A percentile compares a stretch with the other conserved stretches of the same genome.
These are phyloP conservation scores for Thielaviopsis musarum DNA, from an alignment of 2,329 filamentous ascomycete species.

Conservation along the genomic window DNA sequence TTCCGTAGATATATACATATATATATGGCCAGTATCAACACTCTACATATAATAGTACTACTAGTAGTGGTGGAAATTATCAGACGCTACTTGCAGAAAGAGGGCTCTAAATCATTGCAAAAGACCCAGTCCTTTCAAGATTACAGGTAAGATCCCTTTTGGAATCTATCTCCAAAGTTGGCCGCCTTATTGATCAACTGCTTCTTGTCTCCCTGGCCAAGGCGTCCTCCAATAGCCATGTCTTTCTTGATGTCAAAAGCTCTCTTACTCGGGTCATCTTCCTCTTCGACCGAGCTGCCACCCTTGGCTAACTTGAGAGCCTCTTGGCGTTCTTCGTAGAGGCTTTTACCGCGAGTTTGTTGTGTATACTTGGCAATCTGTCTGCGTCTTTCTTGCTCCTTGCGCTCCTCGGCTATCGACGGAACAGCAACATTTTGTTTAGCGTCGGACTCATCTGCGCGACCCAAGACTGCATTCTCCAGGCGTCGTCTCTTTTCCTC, in stretches of 20 bases:
- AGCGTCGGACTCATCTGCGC: slow-evolving; percentile 29
- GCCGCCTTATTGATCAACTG: slow-evolving; percentile 66
- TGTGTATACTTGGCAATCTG: slow-evolving; percentile 34
- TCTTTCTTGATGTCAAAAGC: slow-evolving; percentile 89
- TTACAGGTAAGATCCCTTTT: slow-evolving; percentile 51
- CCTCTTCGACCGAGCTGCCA: slow-evolving; percentile 34
- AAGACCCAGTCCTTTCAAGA: neutral
- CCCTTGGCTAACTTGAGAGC: slow-evolving; percentile 7
- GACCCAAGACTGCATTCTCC: slow-evolving; percentile 67
- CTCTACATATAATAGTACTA: too few relatives aligned
- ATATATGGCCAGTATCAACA: too few relatives aligned
- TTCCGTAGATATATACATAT: too few relatives aligned
- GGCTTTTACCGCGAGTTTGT: slow-evolving; percentile 36
- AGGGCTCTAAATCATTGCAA: neutral
- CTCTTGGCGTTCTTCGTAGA: slow-evolving; percentile 41
- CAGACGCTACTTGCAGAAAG: too few relatives aligned
- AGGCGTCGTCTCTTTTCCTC: slow-evolving; percentile 71
- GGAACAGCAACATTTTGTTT: neutral
- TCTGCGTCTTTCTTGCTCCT: slow-evolving; percentile 38
- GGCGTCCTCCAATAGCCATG: slow-evolving; percentile 58
- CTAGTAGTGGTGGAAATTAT: neutral
- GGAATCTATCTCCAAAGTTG: slow-evolving; percentile 69
- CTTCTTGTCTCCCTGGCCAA: slow-evolving; percentile 55
- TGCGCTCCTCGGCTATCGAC: slow-evolving; percentile 27
- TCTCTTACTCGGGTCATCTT: slow-evolving; percentile 81